Base-by-base conservation (phyloP, 371 early-diverging fungal species). In the Rhizopus stolonifer region DNA sequence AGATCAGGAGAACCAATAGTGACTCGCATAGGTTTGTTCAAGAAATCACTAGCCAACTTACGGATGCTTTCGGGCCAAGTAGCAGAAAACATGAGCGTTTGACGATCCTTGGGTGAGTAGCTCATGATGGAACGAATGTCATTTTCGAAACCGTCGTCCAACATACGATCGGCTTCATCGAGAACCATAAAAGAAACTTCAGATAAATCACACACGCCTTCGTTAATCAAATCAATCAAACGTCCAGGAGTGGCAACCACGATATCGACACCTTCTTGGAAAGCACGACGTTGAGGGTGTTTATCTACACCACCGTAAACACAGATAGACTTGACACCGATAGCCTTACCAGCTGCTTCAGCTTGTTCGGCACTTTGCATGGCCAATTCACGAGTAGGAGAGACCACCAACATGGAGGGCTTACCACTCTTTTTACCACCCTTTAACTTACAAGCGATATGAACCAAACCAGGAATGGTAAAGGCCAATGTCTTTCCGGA, bases 191-290 rank as follows among this genome's bases (percentile, higher is more conserved):
- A 93, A 0, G 81, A 76, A n/a, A 92, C 85, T 23, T 83, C 69
- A 26, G 80, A 74, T 15, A 93, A 63, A 60, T 89, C 81, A 49
- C 83, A 80, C 26, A 73, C 67, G 52, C 81, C 87, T 60, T 90
- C 94, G 26, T 92, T 86, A 39, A 93, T 67, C 47, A 96, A 69
- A 83, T 99, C 99, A 56, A 95, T 82, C 49, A 99, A 73, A 49
- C 99, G 83, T 53, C 99, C 99, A 10, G 99, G 98, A 3, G 96
- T 95, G 3, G 94, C 99, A 8, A 99, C 88, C 22, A 95, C 77
- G 47, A 95, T 83, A 52, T 96, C 86, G 22, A 84, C 85, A 56
- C 92, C 89, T 39, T 59, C 55, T 45, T 81, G 60, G 58, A 90
- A 64, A 10, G 72, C 74, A 25, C 74, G 61, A 43, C 72, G 77